phyloP scores from a whole-genome alignment of 1,139 yeast species.

The Hansenula sp. region DNA sequence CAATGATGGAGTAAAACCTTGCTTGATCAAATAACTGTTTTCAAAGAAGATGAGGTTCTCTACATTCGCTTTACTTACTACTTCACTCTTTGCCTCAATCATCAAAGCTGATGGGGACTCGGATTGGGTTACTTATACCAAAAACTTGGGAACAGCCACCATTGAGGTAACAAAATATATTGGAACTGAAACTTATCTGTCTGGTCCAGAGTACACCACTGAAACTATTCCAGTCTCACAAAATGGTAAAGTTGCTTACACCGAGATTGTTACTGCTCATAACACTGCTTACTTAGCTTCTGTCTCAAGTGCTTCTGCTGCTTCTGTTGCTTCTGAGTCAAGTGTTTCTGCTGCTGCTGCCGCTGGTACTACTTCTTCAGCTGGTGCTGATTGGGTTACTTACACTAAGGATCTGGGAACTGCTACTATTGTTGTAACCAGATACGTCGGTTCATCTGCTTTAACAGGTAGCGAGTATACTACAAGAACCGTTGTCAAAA shows the following conservation, averaged over 20 bases:
- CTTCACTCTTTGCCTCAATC: background rate
- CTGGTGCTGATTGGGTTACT: background rate
- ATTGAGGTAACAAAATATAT: background rate
- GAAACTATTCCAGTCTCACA: background rate
- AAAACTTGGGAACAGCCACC: background rate
- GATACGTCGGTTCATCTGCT: slow-evolving; percentile 3
- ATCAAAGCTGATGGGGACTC: background rate
- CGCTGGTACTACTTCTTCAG: background rate
- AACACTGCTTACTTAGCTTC: too few species aligned
- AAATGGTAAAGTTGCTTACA: background rate
- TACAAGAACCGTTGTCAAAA: slow-evolving; percentile 1
- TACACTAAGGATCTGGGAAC: slow-evolving; percentile 1
- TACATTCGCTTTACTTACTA: background rate
- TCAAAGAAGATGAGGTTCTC: background rate
- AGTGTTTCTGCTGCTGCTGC: background rate
- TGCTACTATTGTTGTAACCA: slow-evolving; percentile 4
- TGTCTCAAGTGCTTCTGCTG: background rate
- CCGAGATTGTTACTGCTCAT: background rate
- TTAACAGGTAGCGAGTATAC: slow-evolving; percentile 5
- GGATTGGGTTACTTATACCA: background rate
- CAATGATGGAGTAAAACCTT: too few species aligned
- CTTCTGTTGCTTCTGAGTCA: background rate
- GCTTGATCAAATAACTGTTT: too few species aligned
- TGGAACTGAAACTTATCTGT: background rate
- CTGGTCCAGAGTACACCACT: background rate